These are phyloP conservation scores for Neurospora crassa DNA, from an alignment of 2,329 filamentous ascomycete genomes.

Conservation along the genomic window DNA sequence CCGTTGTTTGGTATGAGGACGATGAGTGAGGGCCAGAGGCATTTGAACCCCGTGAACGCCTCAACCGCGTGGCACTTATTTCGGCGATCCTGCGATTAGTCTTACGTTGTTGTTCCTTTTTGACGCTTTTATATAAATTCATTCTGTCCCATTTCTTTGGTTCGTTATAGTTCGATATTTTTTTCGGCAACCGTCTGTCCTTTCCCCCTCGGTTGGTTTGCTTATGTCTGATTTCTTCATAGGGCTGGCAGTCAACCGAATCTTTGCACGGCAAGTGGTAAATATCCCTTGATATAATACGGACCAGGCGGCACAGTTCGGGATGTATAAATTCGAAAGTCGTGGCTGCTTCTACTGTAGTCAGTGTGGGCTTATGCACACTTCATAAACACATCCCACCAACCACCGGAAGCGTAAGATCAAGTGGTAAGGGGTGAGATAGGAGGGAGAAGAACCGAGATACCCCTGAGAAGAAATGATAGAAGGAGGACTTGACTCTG, in stretches of 20 bases:
- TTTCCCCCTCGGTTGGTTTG: background rate
- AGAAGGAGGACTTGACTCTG: background rate
- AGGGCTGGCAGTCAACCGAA: background rate
- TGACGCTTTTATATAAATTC: background rate
- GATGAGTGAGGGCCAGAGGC: background rate
- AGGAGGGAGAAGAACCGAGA: background rate
- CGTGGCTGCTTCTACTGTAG: background rate
- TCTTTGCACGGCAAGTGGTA: background rate
- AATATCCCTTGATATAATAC: background rate
- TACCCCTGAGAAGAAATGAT: background rate
- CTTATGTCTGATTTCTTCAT: background rate
- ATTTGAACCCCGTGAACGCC: background rate
- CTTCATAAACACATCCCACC: background rate
- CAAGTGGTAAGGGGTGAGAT: background rate
- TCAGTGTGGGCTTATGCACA: background rate
- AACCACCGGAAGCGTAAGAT: background rate
- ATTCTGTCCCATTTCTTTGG: background rate
- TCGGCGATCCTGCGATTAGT: background rate
- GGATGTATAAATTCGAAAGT: background rate
- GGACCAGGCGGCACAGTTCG: background rate
- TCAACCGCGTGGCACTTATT: background rate
- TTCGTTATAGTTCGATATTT: background rate
- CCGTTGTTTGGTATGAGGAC: background rate
- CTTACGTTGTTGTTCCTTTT: background rate
- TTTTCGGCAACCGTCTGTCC: background rate